Evolutionary conservation across 345 rosid genomes (phyloP).

Genomic region (Gossypium longicalyx): DNA sequence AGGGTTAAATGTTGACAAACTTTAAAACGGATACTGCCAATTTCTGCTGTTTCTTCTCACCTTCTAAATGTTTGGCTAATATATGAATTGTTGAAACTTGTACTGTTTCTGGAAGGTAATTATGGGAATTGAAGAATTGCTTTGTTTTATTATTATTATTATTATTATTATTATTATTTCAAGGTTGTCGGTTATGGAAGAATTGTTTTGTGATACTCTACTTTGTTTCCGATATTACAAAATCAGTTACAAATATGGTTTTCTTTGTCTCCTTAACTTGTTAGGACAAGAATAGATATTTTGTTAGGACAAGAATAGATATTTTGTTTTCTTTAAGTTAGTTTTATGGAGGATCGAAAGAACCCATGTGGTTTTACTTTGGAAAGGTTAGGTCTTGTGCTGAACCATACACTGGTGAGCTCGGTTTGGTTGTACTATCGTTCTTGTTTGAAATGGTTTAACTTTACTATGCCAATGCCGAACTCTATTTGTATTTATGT

Average conservation of each 20-base stretch:
- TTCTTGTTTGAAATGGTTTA: neutral
- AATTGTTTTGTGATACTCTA: neutral
- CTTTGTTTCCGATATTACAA: neutral
- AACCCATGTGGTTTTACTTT: neutral
- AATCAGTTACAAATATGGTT: neutral
- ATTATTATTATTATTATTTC: neutral
- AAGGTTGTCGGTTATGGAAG: neutral
- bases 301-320: neutral
- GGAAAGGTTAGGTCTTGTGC: neutral
- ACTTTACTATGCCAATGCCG: neutral
- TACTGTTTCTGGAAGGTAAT: neutral
- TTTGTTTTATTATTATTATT: neutral
- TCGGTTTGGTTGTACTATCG: neutral
- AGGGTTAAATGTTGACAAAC: neutral
- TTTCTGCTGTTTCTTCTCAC: neutral
- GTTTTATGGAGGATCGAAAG: neutral
- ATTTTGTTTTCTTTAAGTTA: neutral
- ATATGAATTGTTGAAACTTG: neutral
- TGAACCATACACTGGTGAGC: neutral
- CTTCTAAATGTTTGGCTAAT: neutral
- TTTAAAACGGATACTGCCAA: conserved; percentile 1
- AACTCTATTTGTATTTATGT: neutral
- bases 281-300: neutral
- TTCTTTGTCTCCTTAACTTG: neutral
- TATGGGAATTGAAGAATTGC: neutral